Conservation (phyloP, 2,329 filamentous ascomycete genomes). For the Colletotrichum sp. region DNA sequence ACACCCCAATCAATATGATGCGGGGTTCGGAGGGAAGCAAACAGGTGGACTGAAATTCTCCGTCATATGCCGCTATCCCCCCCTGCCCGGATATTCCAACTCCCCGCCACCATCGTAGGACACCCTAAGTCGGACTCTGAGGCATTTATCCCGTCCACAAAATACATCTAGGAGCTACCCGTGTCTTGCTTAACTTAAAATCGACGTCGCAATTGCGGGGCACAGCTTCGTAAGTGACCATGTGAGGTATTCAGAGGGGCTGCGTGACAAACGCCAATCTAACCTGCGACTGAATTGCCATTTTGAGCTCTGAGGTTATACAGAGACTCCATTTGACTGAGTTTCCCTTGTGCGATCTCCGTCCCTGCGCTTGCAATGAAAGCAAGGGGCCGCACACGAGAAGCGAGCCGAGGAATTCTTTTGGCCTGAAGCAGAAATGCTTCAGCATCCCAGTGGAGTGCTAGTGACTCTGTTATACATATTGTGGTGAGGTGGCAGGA, state of each 20-base stretch:
- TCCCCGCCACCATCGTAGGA: neutral
- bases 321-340: neutral
- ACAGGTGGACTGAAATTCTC: constrained; percentile 14
- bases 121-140: neutral
- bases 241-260: neutral
- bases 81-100: neutral
- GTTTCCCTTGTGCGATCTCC: neutral
- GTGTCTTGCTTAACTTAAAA: neutral
- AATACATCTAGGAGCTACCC: neutral
- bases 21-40: neutral
- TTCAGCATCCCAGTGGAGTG: neutral
- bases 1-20: neutral
- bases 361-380: neutral
- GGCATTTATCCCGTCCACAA: constrained; percentile 1
- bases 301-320: neutral
- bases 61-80: neutral
- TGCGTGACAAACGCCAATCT: neutral
- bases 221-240: neutral
- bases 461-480: accelerated
- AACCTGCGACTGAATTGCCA: neutral
- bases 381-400: neutral
- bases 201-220: neutral
- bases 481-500: neutral
- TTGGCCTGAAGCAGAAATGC: neutral
- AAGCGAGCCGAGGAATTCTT: neutral